phyloP scores from a whole-genome alignment of 1,284 basidiomycete species.

The Moesziomyces antarcticus region DNA sequence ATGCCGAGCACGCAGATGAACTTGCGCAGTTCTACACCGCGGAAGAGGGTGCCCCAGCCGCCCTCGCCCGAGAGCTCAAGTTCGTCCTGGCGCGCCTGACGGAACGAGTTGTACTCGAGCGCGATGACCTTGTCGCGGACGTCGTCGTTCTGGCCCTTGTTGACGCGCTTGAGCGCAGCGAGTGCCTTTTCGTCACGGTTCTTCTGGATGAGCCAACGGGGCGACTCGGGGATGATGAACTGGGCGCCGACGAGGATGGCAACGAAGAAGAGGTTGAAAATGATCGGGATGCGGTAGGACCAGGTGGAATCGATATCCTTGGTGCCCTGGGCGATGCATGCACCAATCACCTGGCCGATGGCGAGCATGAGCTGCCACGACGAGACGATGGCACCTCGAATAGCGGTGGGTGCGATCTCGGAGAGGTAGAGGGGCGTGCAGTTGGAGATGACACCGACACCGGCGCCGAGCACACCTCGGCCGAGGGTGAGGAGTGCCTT shows the following conservation, averaged over 20 bases:
- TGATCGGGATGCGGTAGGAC: constrained; percentile 69
- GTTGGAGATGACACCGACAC: constrained; percentile 69
- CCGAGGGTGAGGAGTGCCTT: constrained; percentile 69
- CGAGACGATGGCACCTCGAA: constrained; percentile 69
- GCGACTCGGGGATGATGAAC: constrained; percentile 68
- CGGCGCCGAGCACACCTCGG: constrained; percentile 69
- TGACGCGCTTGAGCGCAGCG: constrained; percentile 67
- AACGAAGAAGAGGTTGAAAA: constrained; percentile 69
- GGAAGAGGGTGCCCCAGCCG: constrained; percentile 69
- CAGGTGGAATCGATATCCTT: constrained; percentile 49
- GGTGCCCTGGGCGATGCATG: constrained; percentile 68
- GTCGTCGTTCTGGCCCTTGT: constrained; percentile 68
- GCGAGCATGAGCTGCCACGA: constrained; percentile 70
- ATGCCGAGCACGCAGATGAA: constrained; percentile 70
- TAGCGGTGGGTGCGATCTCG: constrained; percentile 69
- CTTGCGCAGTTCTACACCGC: constrained; percentile 65
- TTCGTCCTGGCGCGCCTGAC: constrained; percentile 69
- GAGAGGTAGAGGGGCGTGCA: constrained; percentile 69
- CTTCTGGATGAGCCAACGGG: constrained; percentile 70
- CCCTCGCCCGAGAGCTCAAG: constrained; percentile 62
- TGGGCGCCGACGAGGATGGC: constrained; percentile 65
- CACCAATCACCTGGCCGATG: constrained; percentile 70
- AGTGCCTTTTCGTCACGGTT: constrained; percentile 69
- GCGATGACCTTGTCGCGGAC: constrained; percentile 65
- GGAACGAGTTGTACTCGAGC: constrained; percentile 66